Base-by-base conservation (phyloP, 129 eudicot species). In the Heracleum sosnowskyi region DNA sequence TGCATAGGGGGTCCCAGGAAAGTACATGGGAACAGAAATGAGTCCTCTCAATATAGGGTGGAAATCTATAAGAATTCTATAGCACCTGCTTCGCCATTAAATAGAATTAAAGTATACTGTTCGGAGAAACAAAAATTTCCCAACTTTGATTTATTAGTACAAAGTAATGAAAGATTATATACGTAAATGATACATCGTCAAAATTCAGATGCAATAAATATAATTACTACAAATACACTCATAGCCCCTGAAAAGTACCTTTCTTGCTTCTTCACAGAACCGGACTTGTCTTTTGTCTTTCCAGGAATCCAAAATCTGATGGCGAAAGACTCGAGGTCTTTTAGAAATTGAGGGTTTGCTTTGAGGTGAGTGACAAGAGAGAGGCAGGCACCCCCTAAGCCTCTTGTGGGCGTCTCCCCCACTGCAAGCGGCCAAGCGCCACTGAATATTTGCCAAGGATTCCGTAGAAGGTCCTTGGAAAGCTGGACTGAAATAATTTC, bases 391-490 rank as follows among this genome's bases (percentile, higher is more conserved):
- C 77, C 57, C 57, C 69, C 90, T 82, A 0, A 87, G 78, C 57
- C 76, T 87, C 68, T 77, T 87, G 78, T 87, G 90, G 24, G 77
- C 79, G 0, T 84, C 88, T 13, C 86, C 90, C 0, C 78, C 31
- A 0, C 82, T n/a, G n/a, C n/a, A n/a, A n/a, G n/a, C n/a, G n/a
- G n/a, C n/a, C 86, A 11, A 87, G 83, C 84, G 82, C 53, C 86
- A 87, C 49, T 13, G 86, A 84, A 1, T 72, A 68, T 4, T 74
- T 74, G 3, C 90, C 90, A 39, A 87, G 88, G 20, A 87, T 82
- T 42, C 80, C 88, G 4, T 72, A 72, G 9, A 87, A 76, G 2
- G 86, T 76, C 57, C 78, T 84, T 0, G 90, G 90, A 42, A 82
- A 87, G 79, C 76, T 73, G 77, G 80, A 70, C 29, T 63, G 82